Percentiles rank a stretch among this genome's conserved stretches.
These are phyloP conservation scores for Xerocomus nothofagi DNA, from an alignment of 1,284 basidiomycete species.

Conservation along the genomic window DNA sequence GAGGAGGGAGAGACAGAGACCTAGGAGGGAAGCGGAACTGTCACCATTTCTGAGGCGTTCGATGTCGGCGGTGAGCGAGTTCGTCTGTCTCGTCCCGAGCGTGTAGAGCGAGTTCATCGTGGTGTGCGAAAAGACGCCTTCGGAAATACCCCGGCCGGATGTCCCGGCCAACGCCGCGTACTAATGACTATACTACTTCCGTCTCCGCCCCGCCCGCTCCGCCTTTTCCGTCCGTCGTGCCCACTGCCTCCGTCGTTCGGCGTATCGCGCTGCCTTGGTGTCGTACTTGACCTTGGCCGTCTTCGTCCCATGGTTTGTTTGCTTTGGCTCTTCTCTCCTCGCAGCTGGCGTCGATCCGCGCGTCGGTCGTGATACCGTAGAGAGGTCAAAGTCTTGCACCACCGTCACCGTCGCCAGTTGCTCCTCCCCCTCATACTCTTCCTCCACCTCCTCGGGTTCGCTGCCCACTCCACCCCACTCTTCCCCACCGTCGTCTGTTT, in stretches of 20 bases:
- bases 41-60: conserved; percentile 80
- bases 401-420: conserved; percentile 80
- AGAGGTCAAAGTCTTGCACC: conserved; percentile 77
- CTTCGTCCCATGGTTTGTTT: conserved; percentile 6
- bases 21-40: conserved; percentile 75
- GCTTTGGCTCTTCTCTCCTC: conserved; percentile 5
- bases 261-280: conserved; percentile 58
- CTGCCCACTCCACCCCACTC: conserved; percentile 32
- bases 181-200: conserved; percentile 18
- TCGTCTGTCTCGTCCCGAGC: conserved; percentile 87
- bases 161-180: conserved; percentile 15
- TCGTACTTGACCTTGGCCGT: conserved; percentile 51
- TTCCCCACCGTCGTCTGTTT: conserved; percentile 43
- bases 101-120: conserved; percentile 93
- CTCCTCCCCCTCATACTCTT: conserved; percentile 74
- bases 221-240: conserved; percentile 66
- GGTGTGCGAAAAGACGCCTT: background rate
- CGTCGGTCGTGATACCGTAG: conserved; percentile 38
- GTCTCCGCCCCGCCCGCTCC: conserved; percentile 60
- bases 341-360: background rate
- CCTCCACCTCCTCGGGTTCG: conserved; percentile 44
- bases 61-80: conserved; percentile 84
- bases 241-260: conserved; percentile 56
- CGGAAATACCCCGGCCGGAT: conserved; percentile 15
- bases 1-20: conserved; percentile 42